Percentiles rank a stretch among this genome's conserved stretches.
phyloP scores from a whole-genome alignment of 176 grass and related monocot species.

The Oryza australiensis region DNA sequence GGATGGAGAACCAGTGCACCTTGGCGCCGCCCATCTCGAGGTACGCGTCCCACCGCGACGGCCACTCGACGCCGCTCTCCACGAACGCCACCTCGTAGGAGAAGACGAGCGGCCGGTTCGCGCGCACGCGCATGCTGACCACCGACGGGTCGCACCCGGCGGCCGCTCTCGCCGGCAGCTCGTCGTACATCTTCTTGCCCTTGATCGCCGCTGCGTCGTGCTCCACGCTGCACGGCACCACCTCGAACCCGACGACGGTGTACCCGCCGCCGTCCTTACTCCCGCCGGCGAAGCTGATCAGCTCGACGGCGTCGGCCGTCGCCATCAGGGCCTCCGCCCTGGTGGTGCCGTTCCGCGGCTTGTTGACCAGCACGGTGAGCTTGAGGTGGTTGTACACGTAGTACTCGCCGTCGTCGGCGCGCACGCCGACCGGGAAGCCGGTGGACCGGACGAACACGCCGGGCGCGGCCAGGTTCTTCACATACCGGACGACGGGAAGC shows the following conservation, averaged over 20 bases:
- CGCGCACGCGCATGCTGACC: constrained; percentile 47
- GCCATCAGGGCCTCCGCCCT: constrained; percentile 49
- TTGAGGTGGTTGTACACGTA: constrained; percentile 72
- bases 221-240: constrained; percentile 61
- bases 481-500: constrained; percentile 56
- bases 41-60: constrained; percentile 73
- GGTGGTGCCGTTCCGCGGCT: constrained; percentile 41
- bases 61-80: constrained; percentile 56
- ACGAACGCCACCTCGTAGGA: constrained; percentile 60
- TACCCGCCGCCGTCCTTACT: neutral
- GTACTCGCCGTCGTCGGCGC: constrained; percentile 45
- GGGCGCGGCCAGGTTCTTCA: neutral
- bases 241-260: constrained; percentile 75
- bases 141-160: constrained; percentile 41
- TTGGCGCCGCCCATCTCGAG: constrained; percentile 60
- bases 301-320: constrained; percentile 33
- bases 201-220: constrained; percentile 31
- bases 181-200: constrained; percentile 51
- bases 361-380: constrained; percentile 63
- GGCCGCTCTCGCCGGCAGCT: constrained; percentile 27
- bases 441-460: constrained; percentile 41
- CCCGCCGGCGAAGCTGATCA: constrained; percentile 25
- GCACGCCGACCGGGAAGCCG: constrained; percentile 55
- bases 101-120: constrained; percentile 42
- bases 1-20: constrained; percentile 83